Base-by-base conservation (phyloP, 805 yeast species). In the Millerozyma acaciae region DNA sequence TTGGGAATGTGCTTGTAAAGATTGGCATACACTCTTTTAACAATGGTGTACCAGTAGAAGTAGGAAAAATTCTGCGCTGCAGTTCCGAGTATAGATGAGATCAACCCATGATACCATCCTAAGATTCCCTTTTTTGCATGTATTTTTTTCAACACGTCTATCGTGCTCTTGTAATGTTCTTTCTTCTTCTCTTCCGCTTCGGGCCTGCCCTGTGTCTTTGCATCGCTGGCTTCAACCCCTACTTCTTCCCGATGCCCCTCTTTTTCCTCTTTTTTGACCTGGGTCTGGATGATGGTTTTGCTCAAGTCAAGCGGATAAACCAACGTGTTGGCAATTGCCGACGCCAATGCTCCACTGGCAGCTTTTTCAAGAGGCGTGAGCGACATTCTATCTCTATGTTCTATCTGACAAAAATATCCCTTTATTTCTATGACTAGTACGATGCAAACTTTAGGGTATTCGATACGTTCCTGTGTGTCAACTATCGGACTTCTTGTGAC, bases 21-120 rank as follows among this genome's bases (percentile, higher is more conserved):
- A 31, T 57, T 61, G 38, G 73, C 67, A 57, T 76, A 80, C 12
- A 70, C 57, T 33, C 72, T 69, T 41, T 85, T 75, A 12, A 84
- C 77, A 25, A 83, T 60, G 4, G 88, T 79, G 57, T 86, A 86
- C 93, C 94, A 86, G 58, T 84, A 86, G 56, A 86, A 86, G 57
- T 86, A 86, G 19, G 86, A 79, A 52, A 86, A 86, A 46, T 80
- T 82, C 51, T 84, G 85, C 6, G 83, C 76, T 2, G 89, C 88
- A 8, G 80, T 75, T 2, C 88, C 87, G 13, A 80, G 48, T 26
- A 84, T 59, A 1, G 84, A 74, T 2, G 88, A 78, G 2, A 75
- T 59, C 29, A 85, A 57, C 1, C 95, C 95, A 42, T 73, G 76
- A 59, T 85, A 86, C 57, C 84, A 70, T 5, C 90, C 93, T 12